Evolutionary conservation across 805 yeast genomes (phyloP).

Genomic region (Saturnispora halmiae): DNA sequence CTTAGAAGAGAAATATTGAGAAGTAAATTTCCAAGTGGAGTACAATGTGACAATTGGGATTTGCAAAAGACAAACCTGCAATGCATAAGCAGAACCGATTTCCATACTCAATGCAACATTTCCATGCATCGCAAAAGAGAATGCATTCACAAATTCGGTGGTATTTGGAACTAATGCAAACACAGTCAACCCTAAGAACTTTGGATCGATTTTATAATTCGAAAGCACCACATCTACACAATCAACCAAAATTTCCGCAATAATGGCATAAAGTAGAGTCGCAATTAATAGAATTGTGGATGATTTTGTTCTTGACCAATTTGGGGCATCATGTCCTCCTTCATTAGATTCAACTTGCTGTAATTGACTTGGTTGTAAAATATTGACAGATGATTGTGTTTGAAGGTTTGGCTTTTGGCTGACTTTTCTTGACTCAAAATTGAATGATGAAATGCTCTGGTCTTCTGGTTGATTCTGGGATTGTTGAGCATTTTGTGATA

Average conservation of each 20-base stretch:
- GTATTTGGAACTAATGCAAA: conserved; percentile 96
- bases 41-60: conserved; percentile 83
- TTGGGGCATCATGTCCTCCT: conserved; percentile 95
- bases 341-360: conserved; percentile 15
- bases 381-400: conserved; percentile 9
- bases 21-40: conserved; percentile 40
- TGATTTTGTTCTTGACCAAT: conserved; percentile 86
- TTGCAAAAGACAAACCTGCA: conserved; percentile 89
- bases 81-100: conserved; percentile 94
- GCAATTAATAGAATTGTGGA: conserved; percentile 75
- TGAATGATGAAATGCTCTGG: conserved; percentile 22
- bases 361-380: conserved; percentile 7
- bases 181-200: conserved; percentile 84
- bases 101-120: conserved; percentile 96
- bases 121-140: conserved; percentile 92
- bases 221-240: conserved; percentile 82
- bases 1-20: neutral
- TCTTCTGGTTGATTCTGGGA: neutral
- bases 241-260: conserved; percentile 90
- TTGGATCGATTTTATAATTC: conserved; percentile 76
- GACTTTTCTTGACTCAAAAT: conserved; percentile 11
- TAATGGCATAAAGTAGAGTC: conserved; percentile 79
- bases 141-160: conserved; percentile 93
- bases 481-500: neutral
- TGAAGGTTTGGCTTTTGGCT: conserved; percentile 7